These are phyloP conservation scores for Thelonectria olida DNA, from an alignment of 2,329 filamentous ascomycete species.

Conservation along the genomic window DNA sequence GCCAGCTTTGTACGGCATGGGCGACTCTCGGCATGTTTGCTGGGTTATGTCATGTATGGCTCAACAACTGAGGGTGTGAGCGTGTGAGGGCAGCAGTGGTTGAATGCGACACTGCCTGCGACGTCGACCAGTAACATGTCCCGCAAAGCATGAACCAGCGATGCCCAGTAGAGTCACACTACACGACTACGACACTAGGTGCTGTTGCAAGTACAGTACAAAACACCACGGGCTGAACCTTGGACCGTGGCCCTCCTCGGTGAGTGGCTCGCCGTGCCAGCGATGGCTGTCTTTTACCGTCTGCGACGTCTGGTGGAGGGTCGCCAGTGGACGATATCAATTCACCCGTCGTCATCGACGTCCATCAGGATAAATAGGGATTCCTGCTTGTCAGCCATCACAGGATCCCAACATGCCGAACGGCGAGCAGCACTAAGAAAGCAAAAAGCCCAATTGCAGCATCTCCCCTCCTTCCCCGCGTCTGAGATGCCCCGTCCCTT, in stretches of 20 bases:
- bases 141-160: conserved; percentile 17
- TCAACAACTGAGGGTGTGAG: conserved; percentile 15
- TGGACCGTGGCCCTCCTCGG: conserved; percentile 31
- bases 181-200: conserved; percentile 9
- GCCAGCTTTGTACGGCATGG: conserved; percentile 14
- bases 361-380: conserved; percentile 33
- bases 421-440: conserved; percentile 1
- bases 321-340: conserved; percentile 42
- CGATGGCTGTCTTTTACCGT: conserved; percentile 5
- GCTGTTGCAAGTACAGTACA: background rate
- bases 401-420: conserved; percentile 15
- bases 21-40: conserved; percentile 11
- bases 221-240: conserved; percentile 27
- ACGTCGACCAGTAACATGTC: conserved; percentile 16
- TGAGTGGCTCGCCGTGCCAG: conserved; percentile 33
- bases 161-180: conserved; percentile 16
- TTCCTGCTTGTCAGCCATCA: no score
- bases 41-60: background rate
- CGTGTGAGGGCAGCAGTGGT: conserved; percentile 16
- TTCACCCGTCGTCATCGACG: conserved; percentile 19
- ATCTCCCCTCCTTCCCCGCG: conserved; percentile 24
- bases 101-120: conserved; percentile 27
- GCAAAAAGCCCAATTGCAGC: conserved; percentile 5
- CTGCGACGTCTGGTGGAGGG: conserved; percentile 41
- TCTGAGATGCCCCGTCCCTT: conserved; percentile 16